Percentiles rank a stretch among this genome's conserved stretches.
Conservation (phyloP, 305 asterid species). For the Stenogyne calaminthoides region DNA sequence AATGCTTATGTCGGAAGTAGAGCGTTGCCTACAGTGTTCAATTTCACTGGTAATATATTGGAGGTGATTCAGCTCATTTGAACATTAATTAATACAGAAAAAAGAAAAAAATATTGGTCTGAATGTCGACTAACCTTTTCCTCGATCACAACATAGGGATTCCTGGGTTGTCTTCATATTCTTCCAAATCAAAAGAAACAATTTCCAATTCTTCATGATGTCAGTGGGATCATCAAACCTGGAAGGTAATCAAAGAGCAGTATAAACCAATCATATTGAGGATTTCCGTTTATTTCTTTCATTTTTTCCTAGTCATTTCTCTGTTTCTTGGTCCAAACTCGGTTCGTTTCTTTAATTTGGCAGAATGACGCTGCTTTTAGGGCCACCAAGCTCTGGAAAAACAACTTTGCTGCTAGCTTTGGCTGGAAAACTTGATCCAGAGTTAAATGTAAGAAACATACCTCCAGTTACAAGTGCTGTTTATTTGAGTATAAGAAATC, state of each 20-base stretch:
- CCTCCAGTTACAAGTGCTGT: neutral
- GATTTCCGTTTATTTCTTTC: neutral
- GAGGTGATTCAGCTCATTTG: slow-evolving; percentile 40
- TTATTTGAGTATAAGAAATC: neutral
- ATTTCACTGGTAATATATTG: slow-evolving; percentile 45
- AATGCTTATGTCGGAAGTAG: slow-evolving; percentile 51
- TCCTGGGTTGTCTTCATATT: slow-evolving; percentile 45
- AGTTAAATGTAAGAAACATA: slow-evolving; percentile 37
- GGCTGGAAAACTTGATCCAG: slow-evolving; percentile 64
- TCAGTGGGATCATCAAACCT: slow-evolving; percentile 64
- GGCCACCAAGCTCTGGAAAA: slow-evolving; percentile 80
- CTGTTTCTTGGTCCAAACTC: neutral
- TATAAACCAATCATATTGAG: neutral
- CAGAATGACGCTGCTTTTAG: slow-evolving; percentile 74
- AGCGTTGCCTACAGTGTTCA: slow-evolving; percentile 56
- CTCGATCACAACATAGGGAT: slow-evolving; percentile 32
- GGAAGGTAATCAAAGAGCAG: slow-evolving; percentile 49
- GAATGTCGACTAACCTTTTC: neutral
- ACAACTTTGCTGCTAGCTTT: slow-evolving; percentile 64
- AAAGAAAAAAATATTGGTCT: neutral
- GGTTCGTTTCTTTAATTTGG: slow-evolving; percentile 10
- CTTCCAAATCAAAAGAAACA: slow-evolving; percentile 53
- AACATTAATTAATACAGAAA: neutral
- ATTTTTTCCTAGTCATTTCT: neutral
- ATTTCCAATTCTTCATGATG: slow-evolving; percentile 50